Conservation (phyloP, 495 filamentous ascomycete genomes). For the Xylaria castorea region DNA sequence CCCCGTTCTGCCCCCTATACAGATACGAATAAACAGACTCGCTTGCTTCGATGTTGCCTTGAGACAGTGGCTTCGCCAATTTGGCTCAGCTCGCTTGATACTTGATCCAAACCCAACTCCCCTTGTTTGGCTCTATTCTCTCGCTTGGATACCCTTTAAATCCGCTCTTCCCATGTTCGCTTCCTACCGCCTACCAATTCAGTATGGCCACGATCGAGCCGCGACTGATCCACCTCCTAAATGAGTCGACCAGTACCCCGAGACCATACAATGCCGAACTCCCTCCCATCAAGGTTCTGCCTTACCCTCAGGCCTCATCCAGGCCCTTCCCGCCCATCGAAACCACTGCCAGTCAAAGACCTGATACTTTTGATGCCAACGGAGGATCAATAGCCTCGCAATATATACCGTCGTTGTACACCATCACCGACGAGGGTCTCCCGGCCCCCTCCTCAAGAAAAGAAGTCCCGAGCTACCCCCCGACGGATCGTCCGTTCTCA, state of each 20-base stretch:
- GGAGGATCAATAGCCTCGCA: constrained; percentile 38
- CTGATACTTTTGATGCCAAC: constrained; percentile 40
- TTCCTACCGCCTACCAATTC: constrained; percentile 37
- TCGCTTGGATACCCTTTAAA: constrained; percentile 27
- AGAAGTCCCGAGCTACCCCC: constrained; percentile 26
- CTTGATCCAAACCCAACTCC: background rate
- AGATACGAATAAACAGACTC: background rate
- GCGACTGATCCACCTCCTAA: constrained; percentile 63
- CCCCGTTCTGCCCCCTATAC: background rate
- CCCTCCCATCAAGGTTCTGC: constrained; percentile 51
- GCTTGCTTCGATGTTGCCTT: constrained; percentile 19
- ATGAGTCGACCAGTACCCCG: constrained; percentile 51
- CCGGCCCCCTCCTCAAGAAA: constrained; percentile 28
- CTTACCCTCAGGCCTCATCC: constrained; percentile 49
- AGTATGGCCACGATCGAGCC: constrained; percentile 66
- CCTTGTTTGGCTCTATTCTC: constrained; percentile 29
- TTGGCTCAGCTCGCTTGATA: constrained; percentile 13
- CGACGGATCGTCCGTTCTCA: constrained; percentile 35
- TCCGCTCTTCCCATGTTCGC: constrained; percentile 38
- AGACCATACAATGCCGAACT: constrained; percentile 48
- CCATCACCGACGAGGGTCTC: constrained; percentile 38
- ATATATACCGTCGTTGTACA: constrained; percentile 45
- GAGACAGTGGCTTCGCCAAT: constrained; percentile 13
- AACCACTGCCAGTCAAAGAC: constrained; percentile 48
- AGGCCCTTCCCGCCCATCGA: constrained; percentile 48